Base-by-base conservation (phyloP, 2,329 filamentous ascomycete genomes). In the Aureobasidium uvarum region DNA sequence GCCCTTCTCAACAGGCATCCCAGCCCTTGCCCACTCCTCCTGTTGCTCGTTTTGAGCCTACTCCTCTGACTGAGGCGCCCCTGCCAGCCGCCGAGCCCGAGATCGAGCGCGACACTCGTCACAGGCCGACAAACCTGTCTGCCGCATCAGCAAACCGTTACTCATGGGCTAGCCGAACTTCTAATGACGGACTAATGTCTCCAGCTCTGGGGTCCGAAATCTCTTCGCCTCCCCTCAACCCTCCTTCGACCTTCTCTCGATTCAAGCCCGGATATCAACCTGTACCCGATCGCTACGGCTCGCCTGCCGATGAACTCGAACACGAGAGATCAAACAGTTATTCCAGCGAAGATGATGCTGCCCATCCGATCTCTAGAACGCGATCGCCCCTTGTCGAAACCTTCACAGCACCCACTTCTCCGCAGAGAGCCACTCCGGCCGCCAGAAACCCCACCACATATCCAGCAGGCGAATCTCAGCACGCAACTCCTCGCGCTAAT, bases 141-240 rank as follows among this genome's bases (percentile, higher is more conserved):
- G 50, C 62, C 25, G 62, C 46, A 18, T 45, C 66, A 14, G 70
- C 66, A 14, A 74, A 74, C 25, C 74, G 73, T 7, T 75, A 74
- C 59, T 72, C 72, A 2, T 71, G 68, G 67, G 73, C 75, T 25
- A 71, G 70, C 36, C 69, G 69, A 33, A 70, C 69, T 48, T 73
- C 72, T 33, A 68, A 73, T 56, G 74, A 76, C n/a, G 71, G 72
- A 14, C 67, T 75, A 11, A 69, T 69, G 31, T 68, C 68, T 23
- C 64, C 54, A 46, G 62, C 60, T 11, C 33, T 67, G 45, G 51
- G 66, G 28, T 63, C 52, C 48, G 50, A 66, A 28, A 31, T 56
- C 18, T 52, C 65, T n/a, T 62, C 66, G 11, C 51, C 66, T 23
- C 11, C 66, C 2, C 16, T 66, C 23, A 59, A 64, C 20, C 59